Evolutionary conservation across 805 yeast genomes (phyloP), one percentile per base, ranked within the genome.

Genomic region (Nakazawaea pomicola): DNA sequence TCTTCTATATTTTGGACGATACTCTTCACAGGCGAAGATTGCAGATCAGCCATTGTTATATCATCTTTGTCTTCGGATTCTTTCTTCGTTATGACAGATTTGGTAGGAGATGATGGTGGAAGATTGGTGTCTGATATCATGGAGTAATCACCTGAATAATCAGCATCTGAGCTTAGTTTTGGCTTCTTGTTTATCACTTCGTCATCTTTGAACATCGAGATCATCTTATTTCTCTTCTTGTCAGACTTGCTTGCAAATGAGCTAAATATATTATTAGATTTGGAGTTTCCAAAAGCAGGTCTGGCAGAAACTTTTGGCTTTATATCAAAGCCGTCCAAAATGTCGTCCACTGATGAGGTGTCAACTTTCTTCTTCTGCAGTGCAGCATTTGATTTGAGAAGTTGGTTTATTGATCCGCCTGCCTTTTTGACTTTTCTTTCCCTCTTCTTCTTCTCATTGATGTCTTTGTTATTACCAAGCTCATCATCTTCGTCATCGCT

Each of bases 341-440:
- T 78, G 53, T 83, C 90, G 55, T 83, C 90, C 46, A 88, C 45
- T 72, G 76, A 37, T 73, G 39, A 38, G 4, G 51, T 72, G 31
- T 69, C 70, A 2, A 68, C 64, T 40, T 74, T 71, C 40, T 62
- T 64, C 44, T 68, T 69, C 33, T 24, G 30, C 35, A 36, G 20
- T n/a, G 20, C 8, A 61, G 59, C 19, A 55, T 48, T 18, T 38
- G 38, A 4, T 49, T 42, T 21, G 12, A 40, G 36, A 29, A 40
- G 39, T 31, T 16, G 39, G 24, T 40, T 40, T 4, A 40, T 40
- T 5, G 38, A 19, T 5, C 43, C 38, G 2, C 32, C 43, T 5
- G 38, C 21, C 45, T 57, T 51, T 24, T 51, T 62, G 16, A 61
- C 56, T 44, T 60, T 60, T 53, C 54, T 36, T 57, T 58, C 48